Percentiles rank a stretch among this genome's conserved stretches.
phyloP scores from a whole-genome alignment of 306 rosid species.

The Cyclanthera cordifolia region DNA sequence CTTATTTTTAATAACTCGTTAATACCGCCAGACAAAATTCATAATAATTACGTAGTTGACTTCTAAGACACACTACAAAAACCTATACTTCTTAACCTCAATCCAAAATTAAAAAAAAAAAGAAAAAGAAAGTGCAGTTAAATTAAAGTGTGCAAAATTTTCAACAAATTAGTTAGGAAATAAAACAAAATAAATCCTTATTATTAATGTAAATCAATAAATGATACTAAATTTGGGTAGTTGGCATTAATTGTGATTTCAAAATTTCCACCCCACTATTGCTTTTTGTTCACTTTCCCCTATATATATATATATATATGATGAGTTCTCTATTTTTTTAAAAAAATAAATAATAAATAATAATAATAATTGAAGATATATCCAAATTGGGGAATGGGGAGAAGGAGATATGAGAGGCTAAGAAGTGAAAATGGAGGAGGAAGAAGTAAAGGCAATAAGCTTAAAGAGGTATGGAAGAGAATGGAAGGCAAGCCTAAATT shows the following conservation, averaged over 20 bases:
- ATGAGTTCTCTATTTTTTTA: neutral
- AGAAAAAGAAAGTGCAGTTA: neutral
- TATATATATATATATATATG: neutral
- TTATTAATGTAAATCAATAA: neutral
- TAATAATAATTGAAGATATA: no score
- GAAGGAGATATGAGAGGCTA: slow-evolving; percentile 1
- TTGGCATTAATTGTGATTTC: neutral
- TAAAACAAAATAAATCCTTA: neutral
- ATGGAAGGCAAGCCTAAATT: neutral
- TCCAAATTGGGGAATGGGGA: neutral
- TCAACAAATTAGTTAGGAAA: neutral
- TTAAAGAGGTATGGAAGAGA: neutral
- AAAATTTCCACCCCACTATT: neutral
- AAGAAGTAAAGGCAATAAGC: neutral
- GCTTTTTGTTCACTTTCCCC: neutral
- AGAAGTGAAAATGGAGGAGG: slow-evolving; percentile 1
- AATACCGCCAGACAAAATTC: no score
- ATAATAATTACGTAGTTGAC: no score
- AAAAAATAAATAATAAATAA: no score
- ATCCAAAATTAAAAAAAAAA: neutral
- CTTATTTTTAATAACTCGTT: no score
- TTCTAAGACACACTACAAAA: no score
- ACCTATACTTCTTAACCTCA: neutral
- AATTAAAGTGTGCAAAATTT: neutral
- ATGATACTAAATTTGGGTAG: neutral